Evolutionary conservation across 2,329 filamentous ascomycete species (phyloP).

Genomic region (Pseudogymnoascus sp.): DNA sequence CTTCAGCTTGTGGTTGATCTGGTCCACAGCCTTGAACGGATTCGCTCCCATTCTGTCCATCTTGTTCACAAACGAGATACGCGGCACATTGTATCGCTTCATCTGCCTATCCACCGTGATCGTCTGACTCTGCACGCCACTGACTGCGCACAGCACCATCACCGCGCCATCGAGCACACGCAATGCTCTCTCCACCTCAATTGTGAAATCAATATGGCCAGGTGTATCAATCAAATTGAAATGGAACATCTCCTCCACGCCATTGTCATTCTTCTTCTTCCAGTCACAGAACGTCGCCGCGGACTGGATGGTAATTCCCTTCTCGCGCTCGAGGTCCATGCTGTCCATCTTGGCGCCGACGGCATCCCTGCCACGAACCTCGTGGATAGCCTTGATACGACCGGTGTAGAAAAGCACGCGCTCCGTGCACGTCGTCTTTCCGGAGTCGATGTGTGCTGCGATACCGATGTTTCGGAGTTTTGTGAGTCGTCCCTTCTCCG

Average conservation of each 20-base stretch:
- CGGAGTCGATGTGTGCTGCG: constrained; percentile 96
- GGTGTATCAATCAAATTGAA: constrained; percentile 98
- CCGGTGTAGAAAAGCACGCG: constrained; percentile 97
- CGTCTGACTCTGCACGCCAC: constrained; percentile 93
- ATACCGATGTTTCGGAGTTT: constrained; percentile 96
- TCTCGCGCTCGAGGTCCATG: constrained; percentile 97
- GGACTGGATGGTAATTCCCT: constrained; percentile 98
- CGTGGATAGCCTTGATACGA: constrained; percentile 92
- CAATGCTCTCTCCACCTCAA: constrained; percentile 92
- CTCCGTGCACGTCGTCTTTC: constrained; percentile 94
- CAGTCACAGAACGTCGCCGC: constrained; percentile 97
- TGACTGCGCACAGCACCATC: constrained; percentile 97
- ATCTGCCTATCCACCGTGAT: constrained; percentile 98
- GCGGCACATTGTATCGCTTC: constrained; percentile 93
- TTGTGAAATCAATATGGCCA: constrained; percentile 98
- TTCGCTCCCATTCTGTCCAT: constrained; percentile 99
- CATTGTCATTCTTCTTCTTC: constrained; percentile 68
- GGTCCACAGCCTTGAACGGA: constrained; percentile 93
- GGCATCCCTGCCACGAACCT: constrained; percentile 88
- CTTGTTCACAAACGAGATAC: constrained; percentile 97
- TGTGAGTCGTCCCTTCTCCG: constrained; percentile 68
- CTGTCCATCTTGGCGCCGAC: constrained; percentile 99
- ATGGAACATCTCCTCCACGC: constrained; percentile 84
- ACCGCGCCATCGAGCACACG: constrained; percentile 93
- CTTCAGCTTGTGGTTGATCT: constrained; percentile 94